A percentile compares a stretch with the other conserved stretches of the same genome.
Evolutionary conservation across 2,329 filamentous ascomycete species (phyloP).

Genomic region (Colletotrichum sp.): DNA sequence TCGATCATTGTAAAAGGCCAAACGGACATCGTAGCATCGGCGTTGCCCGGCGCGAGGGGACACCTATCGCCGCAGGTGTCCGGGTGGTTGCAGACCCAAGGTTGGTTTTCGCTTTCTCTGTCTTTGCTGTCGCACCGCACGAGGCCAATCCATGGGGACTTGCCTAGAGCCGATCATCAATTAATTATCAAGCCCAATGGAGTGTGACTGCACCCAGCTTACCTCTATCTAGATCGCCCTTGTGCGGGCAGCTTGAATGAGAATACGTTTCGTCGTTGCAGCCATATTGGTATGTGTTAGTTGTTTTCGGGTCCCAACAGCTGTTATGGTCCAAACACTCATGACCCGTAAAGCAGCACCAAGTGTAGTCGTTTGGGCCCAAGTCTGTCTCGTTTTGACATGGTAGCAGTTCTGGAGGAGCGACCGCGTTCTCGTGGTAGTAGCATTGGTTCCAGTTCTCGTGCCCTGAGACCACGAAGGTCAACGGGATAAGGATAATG

Average conservation of each 20-base stretch:
- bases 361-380: neutral
- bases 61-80: neutral
- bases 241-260: neutral
- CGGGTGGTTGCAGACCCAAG: slow-evolving; percentile 10
- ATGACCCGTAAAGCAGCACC: slow-evolving; percentile 13
- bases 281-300: slow-evolving; percentile 13
- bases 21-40: neutral
- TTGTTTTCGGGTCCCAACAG: neutral
- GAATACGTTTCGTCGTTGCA: slow-evolving; percentile 6
- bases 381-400: neutral
- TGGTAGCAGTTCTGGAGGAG: neutral
- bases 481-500: neutral
- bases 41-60: neutral
- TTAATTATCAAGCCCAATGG: accelerated
- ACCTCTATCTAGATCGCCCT: neutral
- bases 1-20: neutral
- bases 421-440: neutral
- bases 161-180: neutral
- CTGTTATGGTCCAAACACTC: neutral
- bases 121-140: neutral
- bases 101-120: neutral
- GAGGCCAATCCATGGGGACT: slow-evolving; percentile 12
- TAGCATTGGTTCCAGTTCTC: slow-evolving; percentile 9
- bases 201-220: accelerated
- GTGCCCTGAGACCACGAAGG: neutral